Conservation (phyloP, 805 yeast species). For the Candida incommunis region DNA sequence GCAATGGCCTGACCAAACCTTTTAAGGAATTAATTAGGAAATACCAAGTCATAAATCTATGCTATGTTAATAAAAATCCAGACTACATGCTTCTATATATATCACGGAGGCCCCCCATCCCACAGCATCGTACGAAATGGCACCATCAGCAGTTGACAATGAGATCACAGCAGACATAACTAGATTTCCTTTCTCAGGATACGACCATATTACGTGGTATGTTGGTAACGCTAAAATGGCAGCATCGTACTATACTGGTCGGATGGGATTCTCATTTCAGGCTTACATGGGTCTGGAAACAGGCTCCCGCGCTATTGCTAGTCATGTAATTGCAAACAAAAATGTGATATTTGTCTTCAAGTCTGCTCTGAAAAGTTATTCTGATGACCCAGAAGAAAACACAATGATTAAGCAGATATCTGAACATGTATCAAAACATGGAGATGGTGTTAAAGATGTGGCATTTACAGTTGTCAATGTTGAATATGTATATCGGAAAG, state of each 20-base stretch:
- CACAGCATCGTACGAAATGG: no score
- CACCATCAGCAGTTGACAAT: neutral
- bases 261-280: conserved; percentile 48
- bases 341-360: conserved; percentile 34
- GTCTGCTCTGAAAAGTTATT: conserved; percentile 23
- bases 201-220: conserved; percentile 55
- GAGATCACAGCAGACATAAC: neutral
- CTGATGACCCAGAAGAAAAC: conserved; percentile 16
- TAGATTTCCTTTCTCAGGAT: conserved; percentile 23
- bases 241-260: conserved; percentile 37
- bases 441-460: conserved; percentile 72
- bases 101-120: no score
- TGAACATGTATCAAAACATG: conserved; percentile 39
- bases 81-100: no score
- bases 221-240: conserved; percentile 59
- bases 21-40: no score
- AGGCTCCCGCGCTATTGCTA: conserved; percentile 37
- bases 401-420: conserved; percentile 26
- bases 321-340: conserved; percentile 51
- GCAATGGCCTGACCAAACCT: no score
- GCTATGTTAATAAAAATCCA: no score
- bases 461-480: conserved; percentile 48
- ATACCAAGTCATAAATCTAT: no score
- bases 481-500: conserved; percentile 28
- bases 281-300: conserved; percentile 61